Evolutionary conservation across 805 yeast species (phyloP).

Genomic region (Lipomyces japonicus): DNA sequence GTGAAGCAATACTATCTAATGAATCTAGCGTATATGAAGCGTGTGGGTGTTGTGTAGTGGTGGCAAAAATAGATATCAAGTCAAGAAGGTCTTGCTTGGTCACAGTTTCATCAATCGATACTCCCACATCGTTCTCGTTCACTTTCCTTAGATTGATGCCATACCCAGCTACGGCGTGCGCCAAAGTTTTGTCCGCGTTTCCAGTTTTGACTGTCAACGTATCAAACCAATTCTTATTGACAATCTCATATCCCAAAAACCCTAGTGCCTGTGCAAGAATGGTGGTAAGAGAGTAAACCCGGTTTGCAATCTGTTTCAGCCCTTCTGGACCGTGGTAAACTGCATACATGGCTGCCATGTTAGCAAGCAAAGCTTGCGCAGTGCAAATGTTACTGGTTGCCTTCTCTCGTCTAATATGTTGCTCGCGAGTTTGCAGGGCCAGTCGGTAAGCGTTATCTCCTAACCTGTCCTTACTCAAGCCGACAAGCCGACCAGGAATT

Average conservation of each 20-base stretch:
- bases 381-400: conserved; percentile 98
- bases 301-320: conserved; percentile 66
- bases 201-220: conserved; percentile 63
- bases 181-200: conserved; percentile 57
- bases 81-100: conserved; percentile 55
- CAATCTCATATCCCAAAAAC: conserved; percentile 47
- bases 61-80: conserved; percentile 61
- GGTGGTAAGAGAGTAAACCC: conserved; percentile 71
- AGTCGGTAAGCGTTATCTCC: conserved; percentile 86
- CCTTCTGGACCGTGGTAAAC: conserved; percentile 96
- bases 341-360: conserved; percentile 91
- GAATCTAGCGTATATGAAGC: conserved; percentile 10
- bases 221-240: conserved; percentile 73
- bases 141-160: conserved; percentile 76
- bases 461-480: conserved; percentile 84
- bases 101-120: conserved; percentile 91
- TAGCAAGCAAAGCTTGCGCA: conserved; percentile 94
- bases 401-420: conserved; percentile 94
- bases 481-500: conserved; percentile 95
- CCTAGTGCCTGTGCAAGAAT: conserved; percentile 60
- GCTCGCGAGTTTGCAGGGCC: conserved; percentile 97
- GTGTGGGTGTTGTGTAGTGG: neutral
- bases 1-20: conserved; percentile 20
- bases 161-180: conserved; percentile 53
- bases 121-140: conserved; percentile 55